These are phyloP conservation scores for Evernia prunastri DNA, from an alignment of 495 filamentous ascomycete species.

Conservation along the genomic window DNA sequence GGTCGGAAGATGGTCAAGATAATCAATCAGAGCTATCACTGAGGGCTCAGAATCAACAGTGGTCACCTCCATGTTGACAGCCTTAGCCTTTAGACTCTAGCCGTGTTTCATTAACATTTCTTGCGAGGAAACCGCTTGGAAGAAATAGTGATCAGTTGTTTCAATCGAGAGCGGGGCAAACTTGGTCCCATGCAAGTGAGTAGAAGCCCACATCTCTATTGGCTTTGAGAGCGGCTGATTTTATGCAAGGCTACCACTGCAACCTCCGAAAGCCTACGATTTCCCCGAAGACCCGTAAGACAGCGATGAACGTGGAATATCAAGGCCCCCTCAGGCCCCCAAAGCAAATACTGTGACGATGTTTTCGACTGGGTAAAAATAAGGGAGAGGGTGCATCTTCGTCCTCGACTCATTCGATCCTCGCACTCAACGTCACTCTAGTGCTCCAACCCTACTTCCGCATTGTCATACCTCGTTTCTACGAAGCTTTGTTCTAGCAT, in stretches of 20 bases:
- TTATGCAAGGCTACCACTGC: background rate
- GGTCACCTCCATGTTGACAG: conserved; percentile 10
- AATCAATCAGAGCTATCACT: conserved; percentile 16
- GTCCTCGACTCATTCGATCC: no score
- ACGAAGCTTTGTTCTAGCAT: no score
- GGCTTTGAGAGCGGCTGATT: background rate
- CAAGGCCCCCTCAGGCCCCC: no score
- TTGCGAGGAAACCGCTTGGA: background rate
- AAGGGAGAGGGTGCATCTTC: no score
- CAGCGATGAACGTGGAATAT: no score
- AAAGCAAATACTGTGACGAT: no score
- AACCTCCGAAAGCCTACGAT: background rate
- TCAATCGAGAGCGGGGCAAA: background rate
- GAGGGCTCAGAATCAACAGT: conserved; percentile 12
- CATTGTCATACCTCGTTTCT: no score
- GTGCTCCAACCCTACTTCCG: no score
- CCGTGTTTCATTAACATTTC: background rate
- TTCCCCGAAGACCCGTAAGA: background rate
- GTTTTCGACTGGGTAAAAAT: no score
- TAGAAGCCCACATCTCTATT: background rate
- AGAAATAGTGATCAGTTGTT: background rate
- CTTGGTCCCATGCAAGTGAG: background rate
- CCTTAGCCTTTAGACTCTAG: background rate
- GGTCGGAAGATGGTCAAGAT: conserved; percentile 24
- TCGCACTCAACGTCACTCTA: no score